Conservation (phyloP, 331 rosid genomes). For the Pyrus hybrid region DNA sequence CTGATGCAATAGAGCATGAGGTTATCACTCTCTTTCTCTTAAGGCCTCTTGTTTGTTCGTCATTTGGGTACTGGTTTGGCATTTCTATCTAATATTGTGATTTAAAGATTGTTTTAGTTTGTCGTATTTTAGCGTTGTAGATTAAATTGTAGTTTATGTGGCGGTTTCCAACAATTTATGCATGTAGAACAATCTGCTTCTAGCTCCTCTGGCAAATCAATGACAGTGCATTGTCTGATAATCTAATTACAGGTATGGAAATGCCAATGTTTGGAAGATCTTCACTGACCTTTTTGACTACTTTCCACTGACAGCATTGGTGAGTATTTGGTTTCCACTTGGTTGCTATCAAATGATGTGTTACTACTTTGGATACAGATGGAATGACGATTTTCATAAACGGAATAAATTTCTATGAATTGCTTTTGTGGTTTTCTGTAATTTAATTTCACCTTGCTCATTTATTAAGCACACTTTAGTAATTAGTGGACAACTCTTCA, state of each 20-base stretch:
- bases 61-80: background rate
- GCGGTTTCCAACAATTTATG: background rate
- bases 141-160: background rate
- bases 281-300: constrained; percentile 92
- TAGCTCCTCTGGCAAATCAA: constrained; percentile 2
- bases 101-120: background rate
- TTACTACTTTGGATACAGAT: background rate
- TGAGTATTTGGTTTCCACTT: constrained; percentile 34
- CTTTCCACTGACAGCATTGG: constrained; percentile 85
- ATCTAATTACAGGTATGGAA: constrained; percentile 74
- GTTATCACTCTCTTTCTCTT: background rate
- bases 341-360: background rate
- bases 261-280: constrained; percentile 92
- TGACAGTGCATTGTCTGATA: constrained; percentile 7
- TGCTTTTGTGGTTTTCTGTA: background rate
- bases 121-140: background rate
- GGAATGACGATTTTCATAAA: background rate
- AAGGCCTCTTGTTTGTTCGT: background rate
- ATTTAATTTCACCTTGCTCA: background rate
- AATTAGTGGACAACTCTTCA: background rate
- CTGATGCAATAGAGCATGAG: background rate
- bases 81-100: background rate
- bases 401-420: background rate
- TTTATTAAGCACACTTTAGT: background rate
- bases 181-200: constrained; percentile 4